These are phyloP conservation scores for Paramarasmius palmivorus DNA, from an alignment of 1,284 basidiomycete species.

Conservation along the genomic window DNA sequence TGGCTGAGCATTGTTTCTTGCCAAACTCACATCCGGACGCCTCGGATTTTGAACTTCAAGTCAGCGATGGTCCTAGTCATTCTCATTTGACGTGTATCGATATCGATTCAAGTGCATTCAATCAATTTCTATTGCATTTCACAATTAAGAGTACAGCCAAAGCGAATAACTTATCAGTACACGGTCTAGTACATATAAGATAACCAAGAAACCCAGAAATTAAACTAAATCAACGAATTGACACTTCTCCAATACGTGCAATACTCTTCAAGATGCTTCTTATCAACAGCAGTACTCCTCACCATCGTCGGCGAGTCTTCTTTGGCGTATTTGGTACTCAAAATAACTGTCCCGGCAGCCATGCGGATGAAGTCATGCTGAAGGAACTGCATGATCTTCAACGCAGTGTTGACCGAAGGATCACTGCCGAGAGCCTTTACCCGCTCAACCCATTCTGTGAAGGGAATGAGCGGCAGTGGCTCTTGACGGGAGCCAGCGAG, in stretches of 20 bases:
- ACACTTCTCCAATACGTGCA: slow-evolving; percentile 30
- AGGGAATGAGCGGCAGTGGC: slow-evolving; percentile 25
- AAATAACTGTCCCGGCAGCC: slow-evolving; percentile 30
- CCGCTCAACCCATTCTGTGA: slow-evolving; percentile 29
- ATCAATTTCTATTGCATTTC: no score
- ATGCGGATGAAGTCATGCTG: slow-evolving; percentile 34
- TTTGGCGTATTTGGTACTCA: slow-evolving; percentile 26
- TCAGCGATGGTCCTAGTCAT: no score
- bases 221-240: neutral
- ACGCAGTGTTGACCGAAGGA: slow-evolving; percentile 26
- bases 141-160: no score
- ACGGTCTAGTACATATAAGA: no score
- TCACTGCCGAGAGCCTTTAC: slow-evolving; percentile 25
- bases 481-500: slow-evolving; percentile 17
- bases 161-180: no score
- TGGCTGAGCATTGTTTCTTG: no score
- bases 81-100: no score
- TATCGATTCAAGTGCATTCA: no score
- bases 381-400: slow-evolving; percentile 32
- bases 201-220: neutral
- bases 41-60: no score
- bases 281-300: slow-evolving; percentile 27
- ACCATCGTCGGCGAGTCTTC: slow-evolving; percentile 29
- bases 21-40: no score
- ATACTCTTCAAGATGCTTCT: slow-evolving; percentile 31